A percentile compares a stretch with the other conserved stretches of the same genome.
Evolutionary conservation across 805 yeast species (phyloP).

Genomic region (Phaffomyces antillensis): DNA sequence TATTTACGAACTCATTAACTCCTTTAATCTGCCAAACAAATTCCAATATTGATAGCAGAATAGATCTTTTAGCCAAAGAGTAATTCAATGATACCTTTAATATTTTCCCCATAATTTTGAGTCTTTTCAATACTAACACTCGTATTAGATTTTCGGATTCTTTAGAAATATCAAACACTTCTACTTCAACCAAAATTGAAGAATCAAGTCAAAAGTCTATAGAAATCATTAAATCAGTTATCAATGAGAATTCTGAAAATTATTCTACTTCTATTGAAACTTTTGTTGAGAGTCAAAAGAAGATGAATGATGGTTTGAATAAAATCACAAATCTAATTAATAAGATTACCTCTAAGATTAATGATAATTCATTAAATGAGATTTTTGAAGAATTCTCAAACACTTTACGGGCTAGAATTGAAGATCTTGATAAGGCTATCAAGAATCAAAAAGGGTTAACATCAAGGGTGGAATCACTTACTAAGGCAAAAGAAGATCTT

Average conservation of each 20-base stretch:
- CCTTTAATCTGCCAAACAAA: neutral
- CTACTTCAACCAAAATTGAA: slow-evolving; percentile 4
- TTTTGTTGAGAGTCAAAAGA: neutral
- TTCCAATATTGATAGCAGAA: neutral
- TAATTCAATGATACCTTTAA: slow-evolving; percentile 12
- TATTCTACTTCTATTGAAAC: neutral
- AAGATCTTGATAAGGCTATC: slow-evolving; percentile 15
- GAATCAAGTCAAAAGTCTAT: neutral
- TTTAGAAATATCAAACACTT: slow-evolving; percentile 23
- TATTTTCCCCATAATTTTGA: slow-evolving; percentile 13
- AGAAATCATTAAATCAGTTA: neutral
- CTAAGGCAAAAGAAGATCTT: neutral
- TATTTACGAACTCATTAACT: neutral
- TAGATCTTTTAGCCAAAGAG: slow-evolving; percentile 2
- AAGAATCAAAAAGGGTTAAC: slow-evolving; percentile 11
- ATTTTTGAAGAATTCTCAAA: slow-evolving; percentile 8
- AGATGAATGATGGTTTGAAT: neutral
- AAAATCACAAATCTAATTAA: neutral
- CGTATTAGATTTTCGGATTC: slow-evolving; percentile 15
- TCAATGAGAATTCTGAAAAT: neutral
- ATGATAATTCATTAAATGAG: slow-evolving; percentile 2
- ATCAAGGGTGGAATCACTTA: slow-evolving; percentile 2
- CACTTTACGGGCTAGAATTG: slow-evolving; percentile 7
- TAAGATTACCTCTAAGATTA: neutral
- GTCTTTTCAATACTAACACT: slow-evolving; percentile 5